Evolutionary conservation across 805 yeast genomes (phyloP).

Genomic region (Wickerhamomyces ciferrii): DNA sequence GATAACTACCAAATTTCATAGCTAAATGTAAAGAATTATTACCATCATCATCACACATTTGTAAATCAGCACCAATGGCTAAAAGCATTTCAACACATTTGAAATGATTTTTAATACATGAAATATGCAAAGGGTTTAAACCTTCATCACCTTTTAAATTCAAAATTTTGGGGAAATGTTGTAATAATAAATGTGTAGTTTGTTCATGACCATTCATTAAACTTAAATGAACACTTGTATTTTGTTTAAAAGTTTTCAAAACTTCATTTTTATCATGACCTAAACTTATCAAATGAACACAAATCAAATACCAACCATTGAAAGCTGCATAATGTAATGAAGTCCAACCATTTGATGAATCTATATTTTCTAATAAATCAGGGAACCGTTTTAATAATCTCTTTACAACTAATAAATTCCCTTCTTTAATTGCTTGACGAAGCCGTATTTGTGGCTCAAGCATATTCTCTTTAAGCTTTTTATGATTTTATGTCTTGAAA

Average conservation of each 20-base stretch:
- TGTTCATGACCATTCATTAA: constrained; percentile 60
- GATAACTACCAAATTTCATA: constrained; percentile 58
- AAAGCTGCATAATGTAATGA: constrained; percentile 77
- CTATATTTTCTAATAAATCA: constrained; percentile 60
- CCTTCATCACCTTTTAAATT: constrained; percentile 44
- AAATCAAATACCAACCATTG: constrained; percentile 65
- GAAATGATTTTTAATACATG: constrained; percentile 53
- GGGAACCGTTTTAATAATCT: constrained; percentile 67
- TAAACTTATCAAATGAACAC: constrained; percentile 48
- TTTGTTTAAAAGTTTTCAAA: constrained; percentile 45
- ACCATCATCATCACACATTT: constrained; percentile 65
- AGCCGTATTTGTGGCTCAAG: constrained; percentile 59
- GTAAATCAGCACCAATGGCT: constrained; percentile 74
- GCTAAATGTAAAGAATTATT: constrained; percentile 86
- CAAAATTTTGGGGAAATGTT: constrained; percentile 52
- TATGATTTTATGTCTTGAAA: no score
- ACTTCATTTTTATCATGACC: constrained; percentile 52
- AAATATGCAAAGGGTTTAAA: constrained; percentile 64
- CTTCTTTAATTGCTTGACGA: constrained; percentile 61
- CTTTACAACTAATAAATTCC: constrained; percentile 57
- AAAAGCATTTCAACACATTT: constrained; percentile 61
- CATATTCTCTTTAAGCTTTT: constrained; percentile 27
- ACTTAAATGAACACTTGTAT: constrained; percentile 71
- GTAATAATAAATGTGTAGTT: constrained; percentile 67
- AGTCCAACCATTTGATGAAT: constrained; percentile 76